Base-by-base conservation (phyloP, 2,329 filamentous ascomycete species). In the Cladosporium austrohemisphaericum region DNA sequence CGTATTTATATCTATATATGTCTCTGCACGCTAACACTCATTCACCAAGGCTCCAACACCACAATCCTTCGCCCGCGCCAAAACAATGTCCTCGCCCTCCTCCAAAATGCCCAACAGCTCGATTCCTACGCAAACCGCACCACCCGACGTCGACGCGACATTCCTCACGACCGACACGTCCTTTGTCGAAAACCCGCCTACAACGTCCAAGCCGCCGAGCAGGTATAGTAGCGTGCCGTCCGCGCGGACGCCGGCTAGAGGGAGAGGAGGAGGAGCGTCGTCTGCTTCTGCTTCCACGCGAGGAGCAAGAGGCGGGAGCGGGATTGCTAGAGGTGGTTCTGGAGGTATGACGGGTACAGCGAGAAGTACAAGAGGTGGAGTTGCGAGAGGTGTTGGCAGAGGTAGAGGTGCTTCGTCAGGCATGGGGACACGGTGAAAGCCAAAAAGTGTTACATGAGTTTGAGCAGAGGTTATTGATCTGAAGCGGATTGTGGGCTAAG, bases 141-240 rank as follows among this genome's bases (percentile, higher is more conserved):
- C 37, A 11, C 29, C 47, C 4, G 47, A 50, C 18, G 40, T 50
- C n/a, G 47, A 96, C 59, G 86, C 86, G 44, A 95, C 91, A 1
- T 95, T 95, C 62, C 80, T 96, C 77, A 95, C 91, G 19, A 95
- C 88, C 9, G 90, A 95, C 64, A 94, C 86, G 5, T 88, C 88
- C 1, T 96, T 95, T 63, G 82, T 95, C 49, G 89, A 95, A 26
- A 88, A 95, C 60, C 91, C 90, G 6, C 77, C 78, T 3, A 70
- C 68, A 4, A 78, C 76, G 29, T 74, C 71, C 23, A 80, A 77
- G 60, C 64, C 68, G 2, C 65, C 67, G 4, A 67, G 63, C 51
- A 75, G 68, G 51, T 72, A 68, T 52, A 54, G 57, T 44, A 58
- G 57, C 13, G 52, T 59, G 35, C 49, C 61, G 43, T 61, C 63